Base-by-base conservation (phyloP, 1,284 basidiomycete genomes). In the Boletus albobrunnescens region DNA sequence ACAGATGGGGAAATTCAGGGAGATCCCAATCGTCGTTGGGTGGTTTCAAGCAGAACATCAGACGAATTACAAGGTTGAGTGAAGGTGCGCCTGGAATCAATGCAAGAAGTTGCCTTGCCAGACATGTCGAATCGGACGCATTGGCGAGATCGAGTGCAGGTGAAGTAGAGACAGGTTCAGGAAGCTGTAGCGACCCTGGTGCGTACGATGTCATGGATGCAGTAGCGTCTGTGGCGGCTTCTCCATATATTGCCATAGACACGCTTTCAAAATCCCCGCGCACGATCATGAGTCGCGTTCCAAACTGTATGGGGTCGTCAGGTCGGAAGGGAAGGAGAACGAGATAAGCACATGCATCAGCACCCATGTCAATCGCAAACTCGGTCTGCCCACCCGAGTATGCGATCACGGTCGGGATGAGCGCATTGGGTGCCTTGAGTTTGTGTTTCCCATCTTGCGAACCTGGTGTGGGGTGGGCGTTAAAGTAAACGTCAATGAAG, bases 1-100 rank as follows among this genome's bases (percentile, higher is more conserved):
- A 79, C 14, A 87, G 57, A 60, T 82, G 77, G 0, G 87, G 87
- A 58, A 87, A 89, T 13, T 80, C 77, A 3, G 78, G 77, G 31
- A 79, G 67, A 51, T 88, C 85, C 85, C 86, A 88, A 52, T 88
- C 84, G 17, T 87, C 82, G 52, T 79, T 76, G 11, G 76, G 70
- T 1, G 84, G 83, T 58, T 89, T 89, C 44, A 89, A 65, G 59
- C 85, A 87, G 53, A 87, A 83, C 73, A 87, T 81, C 12, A 88
- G 71, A 23, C 82, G 75, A 32, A 83, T 74, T 35, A 84, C 73
- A 12, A 87, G 73, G 6, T 76, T 67, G 3, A 89, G 71, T 1
- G 78, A 71, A 2, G 84, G 83, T 0, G 81, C 67, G 32, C 78
- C 71, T 10, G 81, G 78, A 17, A 86, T 78, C 19, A 84, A 64